Evolutionary conservation across 352 stramenopile species (phyloP), one percentile per base, ranked within the genome.

Genomic region (Globisporangium nodosum): DNA sequence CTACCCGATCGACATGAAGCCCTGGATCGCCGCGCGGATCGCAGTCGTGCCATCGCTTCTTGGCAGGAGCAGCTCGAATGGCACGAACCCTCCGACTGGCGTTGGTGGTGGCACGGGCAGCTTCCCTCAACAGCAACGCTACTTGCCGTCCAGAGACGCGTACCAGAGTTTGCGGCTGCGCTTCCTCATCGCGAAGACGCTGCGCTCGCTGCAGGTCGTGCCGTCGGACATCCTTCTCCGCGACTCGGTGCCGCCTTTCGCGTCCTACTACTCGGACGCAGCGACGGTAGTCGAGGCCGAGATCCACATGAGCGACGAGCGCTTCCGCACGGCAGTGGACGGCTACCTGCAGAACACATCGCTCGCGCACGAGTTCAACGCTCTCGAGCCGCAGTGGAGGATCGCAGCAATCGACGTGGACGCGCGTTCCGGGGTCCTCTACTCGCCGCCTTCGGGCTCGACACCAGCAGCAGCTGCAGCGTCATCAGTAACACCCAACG

Each of bases 171-270:
- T 76, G 12, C 68, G 64, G 0, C 49, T 76, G 13, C 68, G 68
- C 30, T 72, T 76, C 42, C 39, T 73, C 3, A 15, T 76, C 2
- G 40, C 43, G 9, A 54, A 48, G 2, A 40, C 47, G 5, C 40
- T 76, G 37, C 37, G 27, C 11, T 40, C 21, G 7, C 24, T 68
- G 21, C 58, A 67, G 5, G 3, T 70, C 5, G 56, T 60, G 3
- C 55, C 68, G 18, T 76, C 68, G 1, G 61, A 65, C 5, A 68
- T 76, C 58, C 46, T 76, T 49, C 37, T 76, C 3, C 68, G 68
- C 5, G 61, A 70, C 0, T 20, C 8, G 7, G 18, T 37, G 13
- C 9, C 48, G 13, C 43, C 50, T 11, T 30, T 46, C 13, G 20
- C 9, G 3, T 11, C 37, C n/a, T 70, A 68, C 39, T n/a, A 54